Conservation (phyloP, 2,329 filamentous ascomycete species). For the Daldinia sp. region DNA sequence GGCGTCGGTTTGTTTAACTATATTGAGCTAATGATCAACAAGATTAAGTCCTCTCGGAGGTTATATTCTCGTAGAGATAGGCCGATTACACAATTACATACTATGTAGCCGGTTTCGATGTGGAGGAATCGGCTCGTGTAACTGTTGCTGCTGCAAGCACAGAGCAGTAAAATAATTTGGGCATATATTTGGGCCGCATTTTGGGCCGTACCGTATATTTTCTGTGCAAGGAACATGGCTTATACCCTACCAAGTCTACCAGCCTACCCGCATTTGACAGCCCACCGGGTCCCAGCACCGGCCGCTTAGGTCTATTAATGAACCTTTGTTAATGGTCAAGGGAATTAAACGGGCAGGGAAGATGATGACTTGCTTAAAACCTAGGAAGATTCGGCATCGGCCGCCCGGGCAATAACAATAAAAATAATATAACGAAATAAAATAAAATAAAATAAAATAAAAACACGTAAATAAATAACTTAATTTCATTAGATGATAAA, state of each 20-base stretch:
- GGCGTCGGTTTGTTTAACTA: slow-evolving; percentile 17
- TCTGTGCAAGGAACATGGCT: not conserved
- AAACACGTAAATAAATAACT: not conserved
- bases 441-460: not conserved
- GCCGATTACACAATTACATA: slow-evolving; percentile 13
- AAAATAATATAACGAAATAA: too few species aligned
- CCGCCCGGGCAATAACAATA: slow-evolving; percentile 21
- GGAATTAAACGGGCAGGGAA: slow-evolving; percentile 23
- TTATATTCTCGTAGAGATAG: slow-evolving; percentile 13
- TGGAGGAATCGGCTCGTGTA: slow-evolving; percentile 8
- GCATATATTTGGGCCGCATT: slow-evolving; percentile 11
- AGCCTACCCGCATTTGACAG: slow-evolving; percentile 32
- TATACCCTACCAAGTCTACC: slow-evolving; percentile 6
- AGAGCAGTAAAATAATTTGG: not conserved
- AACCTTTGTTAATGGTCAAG: slow-evolving; percentile 7
- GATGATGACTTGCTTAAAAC: slow-evolving; percentile 36
- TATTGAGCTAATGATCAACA: slow-evolving; percentile 24
- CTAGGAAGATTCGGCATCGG: slow-evolving; percentile 35
- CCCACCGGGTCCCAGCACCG: slow-evolving; percentile 26
- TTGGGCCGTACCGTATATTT: slow-evolving; percentile 3
- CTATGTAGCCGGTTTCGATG: not conserved
- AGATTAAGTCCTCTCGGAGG: slow-evolving; percentile 2
- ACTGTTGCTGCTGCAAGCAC: not conserved
- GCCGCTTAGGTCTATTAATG: slow-evolving; percentile 23
- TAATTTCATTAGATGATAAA: slow-evolving; percentile 20